Evolutionary conservation across 1,139 yeast species (phyloP), one percentile per base, ranked within the genome.

Genomic region (Hyphopichia burtonii): DNA sequence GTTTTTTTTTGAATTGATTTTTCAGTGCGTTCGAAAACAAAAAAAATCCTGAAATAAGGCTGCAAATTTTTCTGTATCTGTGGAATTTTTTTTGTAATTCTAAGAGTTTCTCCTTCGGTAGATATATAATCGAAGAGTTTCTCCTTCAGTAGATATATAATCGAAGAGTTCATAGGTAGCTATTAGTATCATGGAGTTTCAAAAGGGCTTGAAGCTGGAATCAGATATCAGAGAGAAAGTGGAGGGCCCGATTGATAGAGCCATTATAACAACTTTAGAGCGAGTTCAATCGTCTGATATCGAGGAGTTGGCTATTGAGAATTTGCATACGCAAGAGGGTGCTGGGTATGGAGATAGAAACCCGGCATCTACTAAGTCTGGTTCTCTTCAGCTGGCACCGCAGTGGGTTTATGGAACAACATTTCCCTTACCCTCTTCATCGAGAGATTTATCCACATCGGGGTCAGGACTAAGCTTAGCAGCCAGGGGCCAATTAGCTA

Each of bases 401-500:
- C 37, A 41, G 33, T 52, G 54, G 56, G 38, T 42, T 12, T 56
- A 56, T 37, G 60, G 59, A 6, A 53, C 58, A 10, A 47, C 56
- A 6, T 38, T 45, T 2, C 50, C 54, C 15, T 46, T 17, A 38
- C 48, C 15, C 18, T 27, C 28, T 3, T 25, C 44, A 12, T 37
- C 46, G n/a, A 34, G 41, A 12, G 37, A 39, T 16, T 30, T 40
- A 1, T 25, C 44, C 33, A 34, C 18, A 25, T 37, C 52, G 4
- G 50, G 53, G 2, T 58, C 63, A 2, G 65, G 65, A 1, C 42
- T 61, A 34, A 49, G 59, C 38, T 43, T 50, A 25, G 47, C 53
- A 39, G 70, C 62, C 36, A 54, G 59, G 38, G 72, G 71, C 14
- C 62, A 62, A 17, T 56, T 64, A 36, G 64, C 71, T 2, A 58